Conservation (phyloP, 2,329 filamentous ascomycete genomes). For the Penicillium italicum region DNA sequence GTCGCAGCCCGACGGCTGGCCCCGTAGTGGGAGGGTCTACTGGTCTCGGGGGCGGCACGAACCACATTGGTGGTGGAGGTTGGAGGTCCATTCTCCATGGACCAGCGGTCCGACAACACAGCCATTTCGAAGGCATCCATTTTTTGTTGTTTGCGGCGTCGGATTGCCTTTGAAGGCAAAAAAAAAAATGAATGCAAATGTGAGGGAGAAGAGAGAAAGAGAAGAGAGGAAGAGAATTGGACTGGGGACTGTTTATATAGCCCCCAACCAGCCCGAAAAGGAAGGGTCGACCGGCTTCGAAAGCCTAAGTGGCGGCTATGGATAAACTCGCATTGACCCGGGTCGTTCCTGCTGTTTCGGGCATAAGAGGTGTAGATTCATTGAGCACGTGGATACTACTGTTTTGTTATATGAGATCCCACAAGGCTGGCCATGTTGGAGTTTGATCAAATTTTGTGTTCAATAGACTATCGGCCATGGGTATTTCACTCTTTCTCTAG, state of each 20-base stretch:
- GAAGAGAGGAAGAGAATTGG: not conserved
- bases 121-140: not conserved
- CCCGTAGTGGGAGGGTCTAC: not conserved
- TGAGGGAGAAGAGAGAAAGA: not conserved
- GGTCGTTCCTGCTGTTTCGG: not conserved
- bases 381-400: not conserved
- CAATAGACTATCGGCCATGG: too few relatives aligned
- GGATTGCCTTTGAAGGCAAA: not conserved
- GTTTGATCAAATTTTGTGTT: not conserved
- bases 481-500: conserved; percentile 26
- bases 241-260: not conserved
- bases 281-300: not conserved
- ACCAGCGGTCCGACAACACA: not conserved
- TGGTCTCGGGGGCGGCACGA: not conserved
- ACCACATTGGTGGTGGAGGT: not conserved
- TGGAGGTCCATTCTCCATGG: not conserved
- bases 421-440: not conserved
- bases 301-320: not conserved
- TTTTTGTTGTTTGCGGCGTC: not conserved
- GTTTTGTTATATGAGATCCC: not conserved
- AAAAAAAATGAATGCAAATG: not conserved
- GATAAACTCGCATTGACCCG: not conserved
- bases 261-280: not conserved
- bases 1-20: not conserved
- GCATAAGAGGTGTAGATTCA: not conserved